Percentiles rank a stretch among this genome's conserved stretches.
Evolutionary conservation across 345 rosid species (phyloP).

Genomic region (Atalantia buxifolia): DNA sequence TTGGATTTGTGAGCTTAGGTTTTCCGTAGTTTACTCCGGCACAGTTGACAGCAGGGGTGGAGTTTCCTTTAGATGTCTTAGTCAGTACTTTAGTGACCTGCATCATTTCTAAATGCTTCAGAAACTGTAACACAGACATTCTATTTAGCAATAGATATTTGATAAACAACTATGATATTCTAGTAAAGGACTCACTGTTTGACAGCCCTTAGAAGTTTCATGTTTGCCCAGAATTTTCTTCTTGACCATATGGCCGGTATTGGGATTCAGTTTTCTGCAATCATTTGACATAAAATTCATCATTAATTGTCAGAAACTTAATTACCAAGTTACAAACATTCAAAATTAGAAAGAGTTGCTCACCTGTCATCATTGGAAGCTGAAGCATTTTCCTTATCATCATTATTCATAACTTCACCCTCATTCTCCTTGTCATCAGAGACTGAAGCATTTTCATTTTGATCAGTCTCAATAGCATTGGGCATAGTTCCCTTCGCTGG

Average conservation of each 20-base stretch:
- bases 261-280: constrained; percentile 35
- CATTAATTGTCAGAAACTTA: background rate
- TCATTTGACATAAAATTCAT: constrained; percentile 12
- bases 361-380: constrained; percentile 54
- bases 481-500: constrained; percentile 1
- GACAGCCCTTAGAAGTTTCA: constrained; percentile 28
- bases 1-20: constrained; percentile 85
- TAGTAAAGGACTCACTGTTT: constrained; percentile 31
- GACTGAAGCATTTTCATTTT: constrained; percentile 24
- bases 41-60: constrained; percentile 17
- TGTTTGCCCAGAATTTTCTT: constrained; percentile 40
- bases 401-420: constrained; percentile 22
- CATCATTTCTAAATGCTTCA: constrained; percentile 18
- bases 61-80: constrained; percentile 39
- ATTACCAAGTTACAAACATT: background rate
- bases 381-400: constrained; percentile 55
- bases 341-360: background rate
- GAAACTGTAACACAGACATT: background rate
- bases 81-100: constrained; percentile 38
- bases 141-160: background rate
- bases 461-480: constrained; percentile 14
- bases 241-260: constrained; percentile 6
- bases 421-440: constrained; percentile 25
- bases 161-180: background rate
- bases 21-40: constrained; percentile 47